Conservation (phyloP, 345 rosid species). For the Euphorbia pulcherrima region DNA sequence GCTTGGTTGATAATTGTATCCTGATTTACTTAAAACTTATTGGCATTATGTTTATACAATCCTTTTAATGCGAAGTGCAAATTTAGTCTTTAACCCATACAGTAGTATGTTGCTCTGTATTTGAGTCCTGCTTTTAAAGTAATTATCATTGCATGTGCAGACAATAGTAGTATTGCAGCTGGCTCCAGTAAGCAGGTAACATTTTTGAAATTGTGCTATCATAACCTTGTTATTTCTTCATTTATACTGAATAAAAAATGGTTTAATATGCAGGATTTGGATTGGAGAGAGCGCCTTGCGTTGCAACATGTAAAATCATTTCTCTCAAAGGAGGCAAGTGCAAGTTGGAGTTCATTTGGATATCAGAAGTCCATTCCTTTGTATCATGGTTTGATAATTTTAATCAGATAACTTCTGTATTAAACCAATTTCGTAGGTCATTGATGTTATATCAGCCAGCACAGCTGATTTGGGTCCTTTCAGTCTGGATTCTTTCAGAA, state of each 20-base stretch:
- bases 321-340: constrained; percentile 74
- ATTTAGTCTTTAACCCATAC: background rate
- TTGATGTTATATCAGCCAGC: constrained; percentile 60
- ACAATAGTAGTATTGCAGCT: constrained; percentile 31
- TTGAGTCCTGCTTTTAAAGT: constrained; percentile 1
- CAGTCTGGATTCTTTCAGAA: constrained; percentile 79
- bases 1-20: background rate
- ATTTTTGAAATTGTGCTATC: constrained; percentile 8
- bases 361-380: constrained; percentile 9
- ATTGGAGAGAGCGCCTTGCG: constrained; percentile 85
- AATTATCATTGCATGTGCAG: constrained; percentile 40
- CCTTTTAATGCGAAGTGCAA: background rate
- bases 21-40: background rate
- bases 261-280: constrained; percentile 50
- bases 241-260: constrained; percentile 10
- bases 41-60: no score
- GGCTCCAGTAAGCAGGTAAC: constrained; percentile 50
- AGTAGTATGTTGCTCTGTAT: background rate
- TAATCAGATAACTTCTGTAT: constrained; percentile 9
- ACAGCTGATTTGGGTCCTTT: constrained; percentile 76
- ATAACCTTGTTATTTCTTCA: constrained; percentile 2
- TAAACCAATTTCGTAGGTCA: constrained; percentile 42
- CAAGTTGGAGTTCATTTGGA: constrained; percentile 10
- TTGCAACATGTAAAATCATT: constrained; percentile 58
- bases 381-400: constrained; percentile 9